phyloP scores from a whole-genome alignment of 148 eudicot species.

The Vaccinium vitisidaea region DNA sequence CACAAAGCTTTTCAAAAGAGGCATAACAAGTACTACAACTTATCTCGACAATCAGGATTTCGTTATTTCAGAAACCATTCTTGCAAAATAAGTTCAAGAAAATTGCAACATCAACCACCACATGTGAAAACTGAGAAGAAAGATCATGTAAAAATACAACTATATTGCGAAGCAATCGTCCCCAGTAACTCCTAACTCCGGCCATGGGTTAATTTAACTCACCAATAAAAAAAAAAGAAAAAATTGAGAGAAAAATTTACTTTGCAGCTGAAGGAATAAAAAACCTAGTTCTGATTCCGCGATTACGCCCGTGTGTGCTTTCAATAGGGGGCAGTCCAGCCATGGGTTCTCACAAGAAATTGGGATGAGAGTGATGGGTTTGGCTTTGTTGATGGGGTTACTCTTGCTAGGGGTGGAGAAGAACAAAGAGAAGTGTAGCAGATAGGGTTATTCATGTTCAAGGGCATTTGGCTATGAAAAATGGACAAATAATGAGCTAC shows the following conservation, averaged over 20 bases:
- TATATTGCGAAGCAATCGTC: slow-evolving; percentile 4
- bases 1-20: background rate
- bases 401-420: no score
- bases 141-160: background rate
- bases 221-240: no score
- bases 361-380: no score
- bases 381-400: no score
- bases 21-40: background rate
- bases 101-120: background rate
- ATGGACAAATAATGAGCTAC: no score
- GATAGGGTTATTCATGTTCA: no score
- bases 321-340: no score
- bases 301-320: no score
- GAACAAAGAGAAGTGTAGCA: no score
- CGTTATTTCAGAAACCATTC: background rate
- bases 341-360: no score
- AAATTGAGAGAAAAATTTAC: slow-evolving; percentile 48
- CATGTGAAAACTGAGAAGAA: background rate
- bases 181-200: background rate
- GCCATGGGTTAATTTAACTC: background rate
- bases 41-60: background rate
- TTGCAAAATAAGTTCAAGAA: background rate
- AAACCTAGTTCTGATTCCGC: no score
- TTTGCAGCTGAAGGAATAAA: slow-evolving; percentile 36
- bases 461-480: no score